Base-by-base conservation (phyloP, 176 grass and related monocot species). In the Carex cristatella region DNA sequence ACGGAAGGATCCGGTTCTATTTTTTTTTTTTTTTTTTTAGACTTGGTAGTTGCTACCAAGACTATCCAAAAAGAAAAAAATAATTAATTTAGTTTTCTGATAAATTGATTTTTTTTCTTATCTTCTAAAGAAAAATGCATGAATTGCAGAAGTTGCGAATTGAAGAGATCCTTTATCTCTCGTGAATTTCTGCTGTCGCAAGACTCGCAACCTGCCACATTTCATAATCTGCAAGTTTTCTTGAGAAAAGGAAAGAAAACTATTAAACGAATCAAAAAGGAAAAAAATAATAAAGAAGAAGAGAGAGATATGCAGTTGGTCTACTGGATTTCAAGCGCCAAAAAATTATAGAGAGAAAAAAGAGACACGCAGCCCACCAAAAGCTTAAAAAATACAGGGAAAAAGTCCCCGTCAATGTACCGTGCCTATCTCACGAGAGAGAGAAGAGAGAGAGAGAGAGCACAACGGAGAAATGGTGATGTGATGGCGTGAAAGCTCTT, bases 401-500 rank as follows among this genome's bases (percentile, higher is more conserved):
- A 83, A 14, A 23, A 46, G 37, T 81, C 79, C 32, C 55, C 37
- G 15, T 38, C 54, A 30, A 56, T 3, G 1, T 44, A 61, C 79
- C 23, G 31, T 83, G 62, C 80, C 62, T 83, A 12, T 44, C 27
- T 68, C 27, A 31, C 63, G 44, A 83, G 44, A 82, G 27, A 54
- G 48, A 83, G 46, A 68, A 68, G 58, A 81, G 31, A 12, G 57
- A 79, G 32, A 63, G 8, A 23, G 28, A 54, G 42, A 56, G 1
- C 55, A 16, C 9, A 80, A 1, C 0, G 32, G 48, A 56, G 27
- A 7, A 61, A 65, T 30, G 60, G 79, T 53, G 62, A 67, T 83
- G 42, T 69, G 16, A 65, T 67, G 81, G 44, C 61, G 62, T 48
- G 63, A 67, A 79, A 58, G 49, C 38, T 72, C 69, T 72, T 72